Base-by-base conservation (phyloP, 2,329 filamentous ascomycete species). In the Sordariomycetes sp. region DNA sequence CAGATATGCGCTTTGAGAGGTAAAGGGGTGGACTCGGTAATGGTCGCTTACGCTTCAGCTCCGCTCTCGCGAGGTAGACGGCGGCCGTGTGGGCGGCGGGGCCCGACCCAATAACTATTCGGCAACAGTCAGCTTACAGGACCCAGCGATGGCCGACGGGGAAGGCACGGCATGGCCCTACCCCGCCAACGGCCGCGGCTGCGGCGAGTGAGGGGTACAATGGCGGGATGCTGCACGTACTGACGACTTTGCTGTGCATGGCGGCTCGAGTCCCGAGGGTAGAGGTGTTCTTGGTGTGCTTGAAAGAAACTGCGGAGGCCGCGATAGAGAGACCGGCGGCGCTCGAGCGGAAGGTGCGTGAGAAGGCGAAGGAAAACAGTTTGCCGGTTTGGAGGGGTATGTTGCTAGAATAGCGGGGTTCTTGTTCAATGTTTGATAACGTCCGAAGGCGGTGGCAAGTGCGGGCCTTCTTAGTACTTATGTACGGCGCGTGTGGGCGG, bases 31-130 rank as follows among this genome's bases (percentile, higher is more conserved):
- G 42, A 45, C n/a, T 22, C n/a, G 20, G 53, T 28, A 10, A 22
- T 22, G 20, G 17, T 24, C 32, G 72, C 79, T 69, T 67, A 85
- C 80, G 94, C 74, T 95, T 89, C 69, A 99, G 76, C 71, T 99
- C 92, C 60, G 94, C 94, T 69, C 94, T 87, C 53, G 91, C 87
- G 66, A 96, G 86, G 75, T 99, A 99, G 70, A 99, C 85, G 71
- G 94, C 94, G 61, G 94, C 94, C 53, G 94, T 99, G 76, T 99
- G 94, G 73, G 91, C 94, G 65, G 91, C 94, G 62, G 94, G 94
- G 77, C 94, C 94, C 61, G 94, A 99, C 77, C 94, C 91, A 74
- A 89, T 87, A 68, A 90, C 81, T 84, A 59, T 61, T 22, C n/a
- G 39, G 39, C 17, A 17, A 45, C 15, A 45, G 39, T 45, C n/a